phyloP scores from a whole-genome alignment of 148 eudicot genomes.

The Pouteria glomerata region DNA sequence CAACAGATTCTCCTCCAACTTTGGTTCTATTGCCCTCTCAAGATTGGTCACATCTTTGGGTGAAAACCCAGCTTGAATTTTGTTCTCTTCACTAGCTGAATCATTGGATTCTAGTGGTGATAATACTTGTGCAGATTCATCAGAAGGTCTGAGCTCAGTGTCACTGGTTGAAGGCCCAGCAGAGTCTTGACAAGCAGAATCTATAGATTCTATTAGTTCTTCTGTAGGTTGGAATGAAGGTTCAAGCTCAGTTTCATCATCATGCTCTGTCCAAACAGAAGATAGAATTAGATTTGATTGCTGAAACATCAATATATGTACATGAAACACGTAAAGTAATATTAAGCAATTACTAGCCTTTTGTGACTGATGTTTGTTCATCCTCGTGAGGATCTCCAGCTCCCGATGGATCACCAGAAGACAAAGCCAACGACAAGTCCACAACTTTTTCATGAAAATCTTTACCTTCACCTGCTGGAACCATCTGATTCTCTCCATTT shows the following conservation, averaged over 20 bases:
- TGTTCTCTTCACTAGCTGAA: neutral
- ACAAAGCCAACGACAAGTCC: constrained; percentile 1
- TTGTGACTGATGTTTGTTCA: neutral
- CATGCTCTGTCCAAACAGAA: neutral
- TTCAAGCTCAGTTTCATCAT: too few relatives aligned
- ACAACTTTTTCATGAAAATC: constrained; percentile 18
- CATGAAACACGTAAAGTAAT: too few relatives aligned
- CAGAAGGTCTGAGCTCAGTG: constrained; percentile 8
- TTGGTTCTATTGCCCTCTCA: neutral
- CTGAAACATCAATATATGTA: neutral
- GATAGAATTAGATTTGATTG: neutral
- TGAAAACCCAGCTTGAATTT: neutral
- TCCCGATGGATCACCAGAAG: neutral
- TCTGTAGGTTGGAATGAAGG: too few relatives aligned
- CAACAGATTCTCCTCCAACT: neutral
- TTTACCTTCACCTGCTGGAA: constrained; percentile 14
- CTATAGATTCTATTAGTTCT: too few relatives aligned
- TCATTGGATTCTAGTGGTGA: neutral
- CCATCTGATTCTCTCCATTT: constrained; percentile 16
- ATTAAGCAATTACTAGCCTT: constrained; percentile 18
- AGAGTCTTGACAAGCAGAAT: too few relatives aligned
- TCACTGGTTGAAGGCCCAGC: too few relatives aligned
- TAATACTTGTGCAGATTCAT: neutral
- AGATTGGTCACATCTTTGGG: neutral
- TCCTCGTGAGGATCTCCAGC: neutral